phyloP scores from a whole-genome alignment of 1,284 basidiomycete genomes.

The Leccinum olivaceoglutinosum region DNA sequence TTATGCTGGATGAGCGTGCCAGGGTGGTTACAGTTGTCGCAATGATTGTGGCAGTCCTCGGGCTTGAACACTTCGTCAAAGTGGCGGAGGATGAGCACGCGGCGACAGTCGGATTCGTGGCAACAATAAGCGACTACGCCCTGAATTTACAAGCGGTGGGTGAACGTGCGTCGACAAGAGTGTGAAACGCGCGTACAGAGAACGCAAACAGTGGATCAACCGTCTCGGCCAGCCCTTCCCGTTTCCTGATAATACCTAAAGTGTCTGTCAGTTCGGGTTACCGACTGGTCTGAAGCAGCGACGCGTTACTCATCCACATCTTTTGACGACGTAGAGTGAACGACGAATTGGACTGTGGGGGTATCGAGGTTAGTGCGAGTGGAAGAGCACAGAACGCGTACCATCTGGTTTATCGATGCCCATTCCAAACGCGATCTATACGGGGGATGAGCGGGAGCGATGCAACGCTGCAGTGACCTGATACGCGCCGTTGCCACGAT shows the following conservation, averaged over 20 bases:
- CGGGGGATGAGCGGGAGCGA: too few species aligned
- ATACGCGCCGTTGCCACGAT: conserved; percentile 82
- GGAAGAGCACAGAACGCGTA: conserved; percentile 24
- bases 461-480: neutral
- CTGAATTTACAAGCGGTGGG: conserved; percentile 30
- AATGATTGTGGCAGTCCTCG: conserved; percentile 45
- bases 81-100: conserved; percentile 77
- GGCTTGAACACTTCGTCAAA: conserved; percentile 63
- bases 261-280: conserved; percentile 4
- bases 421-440: too few species aligned
- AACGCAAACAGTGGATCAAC: conserved; percentile 57
- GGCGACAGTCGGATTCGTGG: conserved; percentile 84
- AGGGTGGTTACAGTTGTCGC: too few species aligned
- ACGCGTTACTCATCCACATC: conserved; percentile 56
- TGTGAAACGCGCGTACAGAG: conserved; percentile 36
- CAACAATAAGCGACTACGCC: conserved; percentile 67
- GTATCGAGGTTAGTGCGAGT: conserved; percentile 1
- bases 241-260: conserved; percentile 78
- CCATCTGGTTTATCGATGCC: conserved; percentile 90
- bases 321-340: conserved; percentile 69
- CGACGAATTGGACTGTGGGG: conserved; percentile 66
- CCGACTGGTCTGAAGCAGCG: neutral
- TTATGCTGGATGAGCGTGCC: too few species aligned
- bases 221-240: conserved; percentile 80
- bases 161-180: neutral